Evolutionary conservation across 2,329 filamentous ascomycete genomes (phyloP).

Genomic region (Fusarium udum): DNA sequence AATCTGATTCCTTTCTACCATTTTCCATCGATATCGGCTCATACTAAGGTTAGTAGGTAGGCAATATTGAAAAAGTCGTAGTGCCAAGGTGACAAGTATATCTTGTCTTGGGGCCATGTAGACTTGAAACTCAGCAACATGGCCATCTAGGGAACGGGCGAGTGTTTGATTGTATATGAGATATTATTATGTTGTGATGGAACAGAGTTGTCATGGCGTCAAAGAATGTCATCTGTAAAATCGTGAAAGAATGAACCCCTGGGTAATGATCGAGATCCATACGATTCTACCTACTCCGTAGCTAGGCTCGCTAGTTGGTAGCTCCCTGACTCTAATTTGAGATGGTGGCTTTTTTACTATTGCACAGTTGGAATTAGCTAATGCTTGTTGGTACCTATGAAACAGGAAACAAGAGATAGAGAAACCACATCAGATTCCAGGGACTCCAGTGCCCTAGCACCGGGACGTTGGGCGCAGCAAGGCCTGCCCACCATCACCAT

Average conservation of each 20-base stretch:
- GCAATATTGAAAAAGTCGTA: not conserved
- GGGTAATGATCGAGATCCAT: constrained; percentile 6
- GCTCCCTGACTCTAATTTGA: constrained; percentile 14
- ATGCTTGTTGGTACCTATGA: constrained; percentile 1
- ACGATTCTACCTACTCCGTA: too few relatives aligned
- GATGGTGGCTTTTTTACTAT: constrained; percentile 18
- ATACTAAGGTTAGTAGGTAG: not conserved
- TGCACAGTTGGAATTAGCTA: constrained; percentile 4
- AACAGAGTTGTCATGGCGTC: not conserved
- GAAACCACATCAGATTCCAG: constrained; percentile 16
- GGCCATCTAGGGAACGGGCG: not conserved
- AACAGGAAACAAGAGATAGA: constrained; percentile 29
- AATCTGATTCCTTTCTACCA: not conserved
- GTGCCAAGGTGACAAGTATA: not conserved
- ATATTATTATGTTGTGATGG: not conserved
- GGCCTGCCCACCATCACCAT: constrained; percentile 28
- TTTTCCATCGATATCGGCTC: not conserved
- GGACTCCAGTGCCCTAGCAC: constrained; percentile 22
- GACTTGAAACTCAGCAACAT: not conserved
- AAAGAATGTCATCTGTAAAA: not conserved
- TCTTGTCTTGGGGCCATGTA: not conserved
- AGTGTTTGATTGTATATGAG: not conserved
- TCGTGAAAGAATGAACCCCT: not conserved
- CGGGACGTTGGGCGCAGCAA: constrained; percentile 37
- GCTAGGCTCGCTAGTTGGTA: constrained; percentile 5